Evolutionary conservation across 1,284 basidiomycete species (phyloP).

Genomic region (Rhodotorula sp.): DNA sequence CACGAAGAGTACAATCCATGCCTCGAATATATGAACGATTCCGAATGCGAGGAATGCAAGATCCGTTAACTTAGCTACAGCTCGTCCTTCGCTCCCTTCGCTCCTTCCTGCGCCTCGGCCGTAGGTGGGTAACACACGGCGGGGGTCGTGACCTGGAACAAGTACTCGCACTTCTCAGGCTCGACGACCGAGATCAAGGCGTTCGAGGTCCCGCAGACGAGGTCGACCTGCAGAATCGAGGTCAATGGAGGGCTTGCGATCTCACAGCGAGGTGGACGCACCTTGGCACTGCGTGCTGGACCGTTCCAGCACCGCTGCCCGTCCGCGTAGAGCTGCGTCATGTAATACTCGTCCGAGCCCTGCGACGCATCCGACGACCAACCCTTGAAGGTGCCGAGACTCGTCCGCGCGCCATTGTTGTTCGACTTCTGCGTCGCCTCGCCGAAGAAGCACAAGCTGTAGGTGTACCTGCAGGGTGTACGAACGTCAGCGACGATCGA

Average conservation of each 20-base stretch:
- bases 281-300: conserved; percentile 75
- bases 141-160: conserved; percentile 80
- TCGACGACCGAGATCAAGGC: conserved; percentile 77
- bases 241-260: neutral
- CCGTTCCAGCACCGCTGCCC: conserved; percentile 92
- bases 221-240: conserved; percentile 59
- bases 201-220: conserved; percentile 84
- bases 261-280: conserved; percentile 47
- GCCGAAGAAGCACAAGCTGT: conserved; percentile 92
- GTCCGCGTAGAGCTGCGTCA: conserved; percentile 72
- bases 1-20: neutral
- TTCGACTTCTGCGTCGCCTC: conserved; percentile 85
- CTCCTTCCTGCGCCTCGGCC: neutral
- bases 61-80: conserved; percentile 4
- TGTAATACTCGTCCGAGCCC: conserved; percentile 71
- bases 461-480: conserved; percentile 68
- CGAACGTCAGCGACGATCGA: neutral
- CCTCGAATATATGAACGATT: neutral
- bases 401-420: conserved; percentile 72
- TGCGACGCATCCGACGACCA: conserved; percentile 66
- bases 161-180: conserved; percentile 96
- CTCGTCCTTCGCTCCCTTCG: conserved; percentile 20
- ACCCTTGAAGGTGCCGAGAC: conserved; percentile 73
- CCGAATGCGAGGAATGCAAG: neutral
- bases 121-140: conserved; percentile 64